Conservation (phyloP, 257 asterid genomes). For the Ehretia macrophylla region DNA sequence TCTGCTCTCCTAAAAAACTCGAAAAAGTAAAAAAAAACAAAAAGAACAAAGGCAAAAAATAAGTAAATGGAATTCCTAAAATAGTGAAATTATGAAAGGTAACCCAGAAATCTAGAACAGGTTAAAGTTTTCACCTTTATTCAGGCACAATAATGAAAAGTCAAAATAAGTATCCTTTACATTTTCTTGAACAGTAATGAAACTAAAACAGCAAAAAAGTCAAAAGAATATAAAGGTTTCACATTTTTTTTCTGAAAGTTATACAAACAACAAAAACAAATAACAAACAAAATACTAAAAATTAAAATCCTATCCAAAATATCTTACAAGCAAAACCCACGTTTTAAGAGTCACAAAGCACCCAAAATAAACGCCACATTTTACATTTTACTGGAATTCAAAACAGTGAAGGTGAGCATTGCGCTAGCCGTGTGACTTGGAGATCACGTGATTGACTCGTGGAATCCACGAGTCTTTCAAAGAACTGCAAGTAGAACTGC, state of each 20-base stretch:
- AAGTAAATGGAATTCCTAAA: neutral
- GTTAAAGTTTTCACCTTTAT: neutral
- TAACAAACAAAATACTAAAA: neutral
- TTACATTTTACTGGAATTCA: neutral
- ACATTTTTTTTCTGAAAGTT: neutral
- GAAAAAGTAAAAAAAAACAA: neutral
- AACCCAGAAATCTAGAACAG: neutral
- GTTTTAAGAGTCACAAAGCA: neutral
- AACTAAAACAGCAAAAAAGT: neutral
- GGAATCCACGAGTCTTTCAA: no score
- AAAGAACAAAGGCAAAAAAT: neutral
- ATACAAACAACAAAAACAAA: neutral
- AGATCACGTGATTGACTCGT: no score
- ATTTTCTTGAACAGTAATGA: neutral
- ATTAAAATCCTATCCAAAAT: neutral
- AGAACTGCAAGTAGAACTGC: no score
- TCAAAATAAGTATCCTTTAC: neutral
- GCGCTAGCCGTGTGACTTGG: no score
- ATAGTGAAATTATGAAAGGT: no score
- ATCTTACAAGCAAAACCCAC: neutral
- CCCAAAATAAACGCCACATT: no score
- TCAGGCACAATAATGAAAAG: neutral
- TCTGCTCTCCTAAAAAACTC: neutral
- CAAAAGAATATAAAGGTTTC: neutral
- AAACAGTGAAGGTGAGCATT: no score